phyloP scores from a whole-genome alignment of 192 early-diverging fungal species.

The Backusella macrospora region DNA sequence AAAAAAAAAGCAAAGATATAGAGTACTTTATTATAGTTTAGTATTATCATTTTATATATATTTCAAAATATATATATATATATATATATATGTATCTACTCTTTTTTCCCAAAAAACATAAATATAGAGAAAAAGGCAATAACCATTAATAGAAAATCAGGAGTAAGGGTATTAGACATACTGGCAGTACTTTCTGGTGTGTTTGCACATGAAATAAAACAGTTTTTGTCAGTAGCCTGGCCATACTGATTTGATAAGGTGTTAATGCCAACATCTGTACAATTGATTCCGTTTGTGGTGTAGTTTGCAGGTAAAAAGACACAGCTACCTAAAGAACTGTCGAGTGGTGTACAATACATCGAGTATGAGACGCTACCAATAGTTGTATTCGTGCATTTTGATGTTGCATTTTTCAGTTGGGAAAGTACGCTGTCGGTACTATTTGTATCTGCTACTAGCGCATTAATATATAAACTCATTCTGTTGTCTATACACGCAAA shows the following conservation, averaged over 20 bases:
- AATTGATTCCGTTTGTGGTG: background rate
- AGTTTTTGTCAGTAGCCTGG: background rate
- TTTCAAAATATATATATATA: background rate
- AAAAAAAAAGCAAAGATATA: no score
- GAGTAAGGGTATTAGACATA: background rate
- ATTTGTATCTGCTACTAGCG: background rate
- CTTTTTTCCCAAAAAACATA: background rate
- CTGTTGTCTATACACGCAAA: background rate
- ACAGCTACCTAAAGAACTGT: background rate
- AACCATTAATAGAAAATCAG: slow-evolving; percentile 5
- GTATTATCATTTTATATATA: background rate
- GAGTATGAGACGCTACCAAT: background rate
- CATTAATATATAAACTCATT: background rate
- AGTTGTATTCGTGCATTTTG: background rate
- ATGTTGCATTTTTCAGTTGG: background rate
- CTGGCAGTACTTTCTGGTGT: background rate
- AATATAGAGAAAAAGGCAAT: background rate
- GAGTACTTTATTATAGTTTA: background rate
- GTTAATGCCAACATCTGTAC: background rate
- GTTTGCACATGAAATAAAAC: background rate
- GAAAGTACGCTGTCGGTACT: background rate
- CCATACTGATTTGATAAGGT: background rate
- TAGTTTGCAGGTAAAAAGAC: background rate
- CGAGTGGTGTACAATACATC: background rate
- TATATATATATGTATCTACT: background rate